Base-by-base conservation (phyloP, 2,329 filamentous ascomycete species). In the Pseudocercospora vitis region DNA sequence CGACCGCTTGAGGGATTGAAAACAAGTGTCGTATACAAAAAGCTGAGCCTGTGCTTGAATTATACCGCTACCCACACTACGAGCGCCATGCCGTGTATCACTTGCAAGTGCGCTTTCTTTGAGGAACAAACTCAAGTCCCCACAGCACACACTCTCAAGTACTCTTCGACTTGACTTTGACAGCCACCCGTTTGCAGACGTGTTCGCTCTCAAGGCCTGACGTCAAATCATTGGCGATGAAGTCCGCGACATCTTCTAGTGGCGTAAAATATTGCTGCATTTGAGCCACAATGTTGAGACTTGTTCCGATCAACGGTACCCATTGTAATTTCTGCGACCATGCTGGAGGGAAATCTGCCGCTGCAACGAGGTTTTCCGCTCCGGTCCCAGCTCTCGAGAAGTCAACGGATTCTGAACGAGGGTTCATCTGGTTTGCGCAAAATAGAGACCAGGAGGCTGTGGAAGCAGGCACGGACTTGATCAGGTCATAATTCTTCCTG, bases 381-480 rank as follows among this genome's bases (percentile, higher is more conserved):
- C 35, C 47, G 18, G 33, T n/a, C 23, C 47, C 47, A 18, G 46
- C 14, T 45, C n/a, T 3, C 8, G 29, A 23, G 29, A 45, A 51
- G 24, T 47, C 35, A 12, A 55, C 29, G 11, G 21, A 23, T 29
- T 39, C 21, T 9, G 52, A 33, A 4, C 52, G 52, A 7, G 52
- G 47, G 21, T 32, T 7, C 47, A 55, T 55, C 16, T 51, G 14
- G 37, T 37, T 50, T 16, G 52, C 52, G 48, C 52, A 55, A 37
- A 55, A 55, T 11, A 55, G 47, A 2, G 52, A 55, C 52, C 52
- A 55, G 51, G 47, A 2, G 52, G 51, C 52, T 48, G 51, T n/a
- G 52, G 12, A 33, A 55, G 33, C 16, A 29, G 24, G 16, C 7
- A 8, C 18, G 33, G 5, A 6, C 3, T 28, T 12, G 37, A 55